Evolutionary conservation across 345 rosid species (phyloP).

Genomic region (Limnanthes douglasii): DNA sequence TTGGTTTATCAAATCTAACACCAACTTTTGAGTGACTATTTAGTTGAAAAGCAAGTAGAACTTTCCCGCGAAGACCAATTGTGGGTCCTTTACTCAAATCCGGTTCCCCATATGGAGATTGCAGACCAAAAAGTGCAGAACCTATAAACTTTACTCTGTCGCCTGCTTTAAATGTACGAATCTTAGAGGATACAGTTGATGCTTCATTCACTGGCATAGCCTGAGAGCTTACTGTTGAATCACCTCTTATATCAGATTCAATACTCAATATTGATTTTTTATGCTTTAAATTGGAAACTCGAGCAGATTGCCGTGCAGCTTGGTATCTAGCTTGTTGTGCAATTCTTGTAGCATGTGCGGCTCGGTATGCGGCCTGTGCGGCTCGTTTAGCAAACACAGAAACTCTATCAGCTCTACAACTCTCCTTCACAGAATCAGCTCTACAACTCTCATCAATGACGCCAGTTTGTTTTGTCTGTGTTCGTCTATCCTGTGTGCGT

Average conservation of each 20-base stretch:
- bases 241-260: constrained; percentile 88
- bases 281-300: no score
- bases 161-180: no score
- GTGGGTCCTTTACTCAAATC: constrained; percentile 27
- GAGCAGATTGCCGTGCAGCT: no score
- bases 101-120: constrained; percentile 36
- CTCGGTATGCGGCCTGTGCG: no score
- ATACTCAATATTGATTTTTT: constrained; percentile 87
- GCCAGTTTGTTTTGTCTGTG: no score
- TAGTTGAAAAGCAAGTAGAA: constrained; percentile 44
- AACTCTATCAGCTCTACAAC: no score
- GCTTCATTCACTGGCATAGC: constrained; percentile 77
- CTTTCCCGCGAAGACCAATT: constrained; percentile 53
- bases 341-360: no score
- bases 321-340: no score
- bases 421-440: no score
- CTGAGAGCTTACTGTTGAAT: constrained; percentile 56
- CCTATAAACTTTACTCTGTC: constrained; percentile 55
- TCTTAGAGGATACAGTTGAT: constrained; percentile 91
- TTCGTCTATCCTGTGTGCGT: no score
- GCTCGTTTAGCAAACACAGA: no score
- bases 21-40: constrained; percentile 77
- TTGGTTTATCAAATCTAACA: constrained; percentile 63
- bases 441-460: no score
- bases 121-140: constrained; percentile 24